A percentile compares a stretch with the other conserved stretches of the same genome.
These are phyloP conservation scores for Pseudogymnoascus sp. DNA, from an alignment of 2,329 filamentous ascomycete genomes.

Conservation along the genomic window DNA sequence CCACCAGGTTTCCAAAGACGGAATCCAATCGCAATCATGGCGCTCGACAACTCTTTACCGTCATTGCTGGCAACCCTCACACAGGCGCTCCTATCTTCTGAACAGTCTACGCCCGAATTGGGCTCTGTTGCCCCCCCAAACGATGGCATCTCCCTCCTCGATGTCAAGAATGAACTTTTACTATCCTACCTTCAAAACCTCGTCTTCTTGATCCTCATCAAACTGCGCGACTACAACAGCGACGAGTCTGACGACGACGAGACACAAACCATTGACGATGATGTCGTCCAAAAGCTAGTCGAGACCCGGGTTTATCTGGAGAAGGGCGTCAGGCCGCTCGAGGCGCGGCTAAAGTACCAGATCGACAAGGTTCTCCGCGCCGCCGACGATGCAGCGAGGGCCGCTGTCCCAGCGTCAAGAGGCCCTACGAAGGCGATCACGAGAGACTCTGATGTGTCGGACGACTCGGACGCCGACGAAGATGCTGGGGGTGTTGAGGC, in stretches of 20 bases:
- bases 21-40: constrained; percentile 30
- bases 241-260: constrained; percentile 29
- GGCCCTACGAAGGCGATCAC: constrained; percentile 28
- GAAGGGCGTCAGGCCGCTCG: constrained; percentile 81
- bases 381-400: constrained; percentile 53
- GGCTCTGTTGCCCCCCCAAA: constrained; percentile 61
- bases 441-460: constrained; percentile 25
- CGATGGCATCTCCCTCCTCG: constrained; percentile 87
- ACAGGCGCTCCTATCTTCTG: constrained; percentile 46
- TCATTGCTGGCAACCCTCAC: constrained; percentile 46
- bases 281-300: constrained; percentile 77
- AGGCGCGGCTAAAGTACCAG: constrained; percentile 86
- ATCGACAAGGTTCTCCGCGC: constrained; percentile 90
- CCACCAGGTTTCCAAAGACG: neutral
- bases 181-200: constrained; percentile 93
- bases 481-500: constrained; percentile 18
- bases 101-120: constrained; percentile 58
- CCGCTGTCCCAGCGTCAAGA: constrained; percentile 9
- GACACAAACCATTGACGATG: constrained; percentile 45
- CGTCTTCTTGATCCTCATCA: constrained; percentile 76
- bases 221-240: constrained; percentile 52
- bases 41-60: constrained; percentile 42
- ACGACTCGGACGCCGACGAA: constrained; percentile 25
- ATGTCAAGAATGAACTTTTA: constrained; percentile 94
- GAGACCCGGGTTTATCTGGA: constrained; percentile 90